A percentile compares a stretch with the other conserved stretches of the same genome.
phyloP scores from a whole-genome alignment of 306 rosid species.

The Prunus mongolica region DNA sequence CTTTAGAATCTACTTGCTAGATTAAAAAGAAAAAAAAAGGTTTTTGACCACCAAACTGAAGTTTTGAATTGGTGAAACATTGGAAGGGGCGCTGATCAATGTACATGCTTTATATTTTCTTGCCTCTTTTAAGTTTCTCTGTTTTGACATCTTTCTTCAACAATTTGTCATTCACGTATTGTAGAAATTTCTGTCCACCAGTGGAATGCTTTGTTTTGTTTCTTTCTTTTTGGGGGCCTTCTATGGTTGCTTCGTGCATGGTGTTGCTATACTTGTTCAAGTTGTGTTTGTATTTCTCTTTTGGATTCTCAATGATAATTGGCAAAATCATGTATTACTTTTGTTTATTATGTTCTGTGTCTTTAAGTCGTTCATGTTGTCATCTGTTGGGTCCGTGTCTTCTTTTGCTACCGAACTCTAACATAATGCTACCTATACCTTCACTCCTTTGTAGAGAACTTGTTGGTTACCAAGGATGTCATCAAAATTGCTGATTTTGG shows the following conservation, averaged over 20 bases:
- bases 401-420: neutral
- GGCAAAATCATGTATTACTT: neutral
- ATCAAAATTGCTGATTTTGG: constrained; percentile 98
- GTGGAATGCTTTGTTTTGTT: neutral
- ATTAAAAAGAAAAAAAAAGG: too few species aligned
- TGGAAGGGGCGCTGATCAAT: too few species aligned
- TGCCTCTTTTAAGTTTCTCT: too few species aligned
- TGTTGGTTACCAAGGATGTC: constrained; percentile 70
- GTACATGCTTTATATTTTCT: too few species aligned
- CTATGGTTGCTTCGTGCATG: neutral
- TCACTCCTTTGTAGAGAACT: constrained; percentile 59
- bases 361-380: neutral
- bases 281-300: neutral
- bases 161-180: too few species aligned
- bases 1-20: too few species aligned
- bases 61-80: too few species aligned
- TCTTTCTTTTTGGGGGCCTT: neutral
- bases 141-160: too few species aligned
- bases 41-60: too few species aligned
- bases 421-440: constrained; percentile 2
- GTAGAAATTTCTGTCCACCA: too few species aligned
- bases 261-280: neutral
- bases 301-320: neutral
- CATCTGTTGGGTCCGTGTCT: neutral
- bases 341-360: neutral